Evolutionary conservation across 2,329 filamentous ascomycete genomes (phyloP), one percentile per base, ranked within the genome.

Genomic region (Claviceps sp.): DNA sequence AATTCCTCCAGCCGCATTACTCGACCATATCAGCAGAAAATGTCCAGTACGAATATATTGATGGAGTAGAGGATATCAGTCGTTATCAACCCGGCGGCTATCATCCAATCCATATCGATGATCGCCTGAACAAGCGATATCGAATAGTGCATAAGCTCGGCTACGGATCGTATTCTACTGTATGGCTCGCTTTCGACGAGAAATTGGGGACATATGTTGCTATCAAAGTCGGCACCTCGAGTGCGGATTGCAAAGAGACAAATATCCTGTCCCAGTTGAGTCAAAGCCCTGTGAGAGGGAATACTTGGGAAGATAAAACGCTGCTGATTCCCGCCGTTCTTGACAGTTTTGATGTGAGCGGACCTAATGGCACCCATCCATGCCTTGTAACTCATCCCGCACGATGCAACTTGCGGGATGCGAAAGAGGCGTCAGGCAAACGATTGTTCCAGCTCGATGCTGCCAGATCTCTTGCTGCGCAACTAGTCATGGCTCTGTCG

Each of bases 361-460:
- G 24, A 24, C 24, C 24, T 24, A 65, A 66, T 45, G 61, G 63
- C 38, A 60, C 50, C 5, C 63, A 67, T 43, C 47, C 53, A 16
- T 67, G 61, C 49, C 46, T 59, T 16, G 60, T 64, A 13, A 62
- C 57, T 1, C 37, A 46, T 6, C 59, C 59, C 14, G 62, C 61
- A 42, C 55, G 58, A 53, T 62, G 58, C 20, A 63, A 61, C 51
- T 52, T 66, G 16, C 34, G 43, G 13, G 57, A 60, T 51, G 37
- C 56, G 16, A 58, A 55, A 24, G 24, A 24, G 24, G 24, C 24
- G 24, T 24, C 24, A 24, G 24, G 24, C 24, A 6, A 24, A 4
- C 45, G 52, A 2, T 45, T 62, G 1, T 62, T 65, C 45, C 57
- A 62, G 41, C 57, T 63, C 2, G 46, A 57, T 37, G 59, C 69